phyloP scores from a whole-genome alignment of 2,329 filamentous ascomycete genomes.

The Aspergillus floridensis region DNA sequence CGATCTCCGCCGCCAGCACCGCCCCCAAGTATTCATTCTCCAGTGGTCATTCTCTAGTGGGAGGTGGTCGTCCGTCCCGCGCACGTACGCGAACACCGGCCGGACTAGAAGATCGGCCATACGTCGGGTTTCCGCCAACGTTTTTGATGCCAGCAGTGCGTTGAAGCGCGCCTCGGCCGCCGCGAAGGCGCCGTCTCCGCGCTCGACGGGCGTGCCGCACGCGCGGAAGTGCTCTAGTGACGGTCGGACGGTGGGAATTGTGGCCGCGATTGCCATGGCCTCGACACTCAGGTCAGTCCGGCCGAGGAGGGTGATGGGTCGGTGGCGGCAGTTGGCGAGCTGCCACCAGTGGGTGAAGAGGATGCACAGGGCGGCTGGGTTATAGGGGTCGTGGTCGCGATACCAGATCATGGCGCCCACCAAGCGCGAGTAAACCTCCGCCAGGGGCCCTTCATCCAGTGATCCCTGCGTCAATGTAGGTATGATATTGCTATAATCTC shows the following conservation, averaged over 20 bases:
- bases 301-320: background rate
- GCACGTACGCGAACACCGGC: background rate
- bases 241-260: background rate
- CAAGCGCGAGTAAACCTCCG: background rate
- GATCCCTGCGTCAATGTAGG: background rate
- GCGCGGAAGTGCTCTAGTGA: background rate
- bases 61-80: background rate
- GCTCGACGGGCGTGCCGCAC: background rate
- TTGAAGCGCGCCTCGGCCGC: background rate
- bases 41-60: background rate
- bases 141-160: background rate
- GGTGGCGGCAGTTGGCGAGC: background rate
- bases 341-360: constrained; percentile 4
- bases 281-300: background rate
- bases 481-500: background rate
- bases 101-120: background rate
- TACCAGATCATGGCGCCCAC: background rate
- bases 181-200: background rate
- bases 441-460: background rate
- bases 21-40: background rate
- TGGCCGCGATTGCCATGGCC: background rate
- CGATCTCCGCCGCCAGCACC: background rate
- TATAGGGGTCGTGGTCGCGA: background rate
- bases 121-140: background rate
- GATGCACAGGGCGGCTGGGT: background rate